Evolutionary conservation across 78 protist species (phyloP), one percentile per base, ranked within the genome.

Genomic region (Polysphondylium violaceum): DNA sequence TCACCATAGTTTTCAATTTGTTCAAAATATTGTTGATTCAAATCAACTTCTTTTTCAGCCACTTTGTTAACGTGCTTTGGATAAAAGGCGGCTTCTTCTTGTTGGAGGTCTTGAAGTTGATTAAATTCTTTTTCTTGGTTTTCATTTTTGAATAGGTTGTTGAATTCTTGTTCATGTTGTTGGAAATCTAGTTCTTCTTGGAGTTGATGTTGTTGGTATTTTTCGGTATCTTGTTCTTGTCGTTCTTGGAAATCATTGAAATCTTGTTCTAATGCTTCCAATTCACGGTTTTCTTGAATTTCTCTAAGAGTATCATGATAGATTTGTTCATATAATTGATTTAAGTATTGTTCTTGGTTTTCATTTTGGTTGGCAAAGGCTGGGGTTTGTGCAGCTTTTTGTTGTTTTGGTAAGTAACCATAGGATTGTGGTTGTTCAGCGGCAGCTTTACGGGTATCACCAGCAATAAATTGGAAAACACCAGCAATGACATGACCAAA

Each of bases 391-490:
- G n/a, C n/a, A n/a, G n/a, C n/a, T n/a, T n/a, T n/a, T n/a, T n/a
- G n/a, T n/a, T n/a, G n/a, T n/a, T n/a, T n/a, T n/a, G n/a, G n/a
- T n/a, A n/a, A n/a, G n/a, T n/a, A n/a, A n/a, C n/a, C n/a, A n/a
- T n/a, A n/a, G n/a, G n/a, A n/a, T n/a, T n/a, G n/a, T n/a, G n/a
- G n/a, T n/a, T n/a, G n/a, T n/a, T n/a, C n/a, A n/a, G n/a, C n/a
- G n/a, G n/a, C n/a, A n/a, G n/a, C n/a, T n/a, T n/a, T n/a, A n/a
- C n/a, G n/a, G n/a, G n/a, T 38, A n/a, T n/a, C 29, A n/a, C 50
- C 50, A 65, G 50, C 73, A 21, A 65, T 36, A 0, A 63, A 31
- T 21, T 63, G 27, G 73, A 65, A 65, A 38, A 44, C 73, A n/a
- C 55, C 21, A 17, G 33, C 27, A 31, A 60, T 60, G 19, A 60